These are phyloP conservation scores for Tephrocybe rancida DNA, from an alignment of 768 basidiomycete species.

Conservation along the genomic window DNA sequence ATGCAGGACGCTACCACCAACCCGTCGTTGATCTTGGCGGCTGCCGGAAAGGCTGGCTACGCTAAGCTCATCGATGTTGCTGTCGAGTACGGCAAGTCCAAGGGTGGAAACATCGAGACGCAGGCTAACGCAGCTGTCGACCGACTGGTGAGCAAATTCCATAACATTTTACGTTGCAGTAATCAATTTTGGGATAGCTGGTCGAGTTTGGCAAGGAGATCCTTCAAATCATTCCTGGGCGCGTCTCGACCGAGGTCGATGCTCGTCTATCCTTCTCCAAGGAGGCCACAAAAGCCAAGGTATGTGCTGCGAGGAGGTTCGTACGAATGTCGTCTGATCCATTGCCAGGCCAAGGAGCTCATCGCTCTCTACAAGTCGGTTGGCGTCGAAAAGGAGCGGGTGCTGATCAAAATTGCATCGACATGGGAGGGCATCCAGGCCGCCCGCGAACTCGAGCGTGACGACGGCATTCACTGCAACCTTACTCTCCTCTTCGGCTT, in stretches of 20 bases:
- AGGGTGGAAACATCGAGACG: slow-evolving; percentile 75
- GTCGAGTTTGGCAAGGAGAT: slow-evolving; percentile 98
- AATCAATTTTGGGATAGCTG: slow-evolving; percentile 62
- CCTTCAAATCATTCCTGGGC: slow-evolving; percentile 92
- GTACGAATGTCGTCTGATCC: neutral
- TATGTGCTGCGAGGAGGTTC: slow-evolving; percentile 22
- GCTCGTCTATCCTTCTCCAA: slow-evolving; percentile 97
- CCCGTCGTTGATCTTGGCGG: slow-evolving; percentile 92
- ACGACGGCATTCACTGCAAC: slow-evolving; percentile 97
- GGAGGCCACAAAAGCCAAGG: slow-evolving; percentile 88
- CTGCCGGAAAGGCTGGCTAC: slow-evolving; percentile 89
- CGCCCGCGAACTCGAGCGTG: slow-evolving; percentile 90
- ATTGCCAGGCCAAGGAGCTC: slow-evolving; percentile 72
- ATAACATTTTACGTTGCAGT: neutral
- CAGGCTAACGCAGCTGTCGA: slow-evolving; percentile 85
- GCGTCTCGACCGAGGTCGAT: slow-evolving; percentile 99
- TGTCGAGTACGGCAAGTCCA: slow-evolving; percentile 72
- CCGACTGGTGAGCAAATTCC: slow-evolving; percentile 65
- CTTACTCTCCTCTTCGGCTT: slow-evolving; percentile 99
- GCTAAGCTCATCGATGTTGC: slow-evolving; percentile 77
- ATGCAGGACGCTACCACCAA: slow-evolving; percentile 95
- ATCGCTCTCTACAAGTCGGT: slow-evolving; percentile 94
- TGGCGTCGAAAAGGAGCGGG: slow-evolving; percentile 90
- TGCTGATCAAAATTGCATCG: slow-evolving; percentile 99
- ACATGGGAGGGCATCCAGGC: slow-evolving; percentile 99